A percentile compares a stretch with the other conserved stretches of the same genome.
These are phyloP conservation scores for Fusarium multiceps DNA, from an alignment of 2,329 filamentous ascomycete genomes.

Conservation along the genomic window DNA sequence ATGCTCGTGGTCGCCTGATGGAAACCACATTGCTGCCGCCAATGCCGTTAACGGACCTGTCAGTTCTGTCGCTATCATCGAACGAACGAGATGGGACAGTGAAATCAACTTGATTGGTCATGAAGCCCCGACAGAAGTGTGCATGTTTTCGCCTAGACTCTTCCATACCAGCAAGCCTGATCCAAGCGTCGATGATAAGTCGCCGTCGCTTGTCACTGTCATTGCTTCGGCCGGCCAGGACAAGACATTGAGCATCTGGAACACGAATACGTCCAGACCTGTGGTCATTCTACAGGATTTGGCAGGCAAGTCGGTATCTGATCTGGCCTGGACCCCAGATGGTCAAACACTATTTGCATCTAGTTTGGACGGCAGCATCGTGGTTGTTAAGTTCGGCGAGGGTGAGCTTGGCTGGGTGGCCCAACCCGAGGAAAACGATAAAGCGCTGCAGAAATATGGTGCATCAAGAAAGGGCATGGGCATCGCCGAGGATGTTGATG, in stretches of 20 bases:
- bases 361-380: constrained; percentile 89
- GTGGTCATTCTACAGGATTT: constrained; percentile 92
- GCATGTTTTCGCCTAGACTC: constrained; percentile 92
- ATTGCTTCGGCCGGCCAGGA: constrained; percentile 97
- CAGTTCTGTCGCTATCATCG: constrained; percentile 95
- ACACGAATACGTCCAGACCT: constrained; percentile 92
- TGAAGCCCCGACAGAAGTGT: constrained; percentile 96
- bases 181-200: constrained; percentile 57
- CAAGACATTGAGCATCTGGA: constrained; percentile 97
- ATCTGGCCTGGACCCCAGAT: constrained; percentile 93
- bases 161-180: constrained; percentile 79
- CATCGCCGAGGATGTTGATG: constrained; percentile 92
- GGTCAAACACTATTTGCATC: constrained; percentile 87
- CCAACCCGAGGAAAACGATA: constrained; percentile 88
- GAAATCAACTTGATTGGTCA: constrained; percentile 98
- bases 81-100: constrained; percentile 90
- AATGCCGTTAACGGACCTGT: constrained; percentile 98
- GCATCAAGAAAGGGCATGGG: constrained; percentile 88
- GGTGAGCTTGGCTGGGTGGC: constrained; percentile 93
- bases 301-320: constrained; percentile 90
- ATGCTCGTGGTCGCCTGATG: constrained; percentile 98
- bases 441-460: constrained; percentile 91
- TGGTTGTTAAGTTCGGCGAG: constrained; percentile 82
- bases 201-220: constrained; percentile 78
- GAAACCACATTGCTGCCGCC: constrained; percentile 94